phyloP scores from a whole-genome alignment of 179 eudicot genomes.

The Carnegiea gigantea region DNA sequence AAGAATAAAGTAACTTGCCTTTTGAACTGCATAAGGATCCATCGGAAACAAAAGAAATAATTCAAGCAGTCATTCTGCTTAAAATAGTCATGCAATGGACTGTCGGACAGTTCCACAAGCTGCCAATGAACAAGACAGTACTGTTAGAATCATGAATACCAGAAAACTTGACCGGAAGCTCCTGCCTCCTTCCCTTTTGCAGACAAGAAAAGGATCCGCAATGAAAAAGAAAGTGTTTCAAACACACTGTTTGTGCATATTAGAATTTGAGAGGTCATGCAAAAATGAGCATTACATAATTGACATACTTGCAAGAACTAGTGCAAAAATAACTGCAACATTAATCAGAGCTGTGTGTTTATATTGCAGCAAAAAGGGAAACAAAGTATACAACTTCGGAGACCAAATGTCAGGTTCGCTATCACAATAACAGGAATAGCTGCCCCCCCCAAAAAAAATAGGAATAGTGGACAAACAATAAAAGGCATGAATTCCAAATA shows the following conservation, averaged over 20 bases:
- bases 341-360: not conserved
- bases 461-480: not conserved
- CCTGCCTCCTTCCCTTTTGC: not conserved
- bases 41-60: slow-evolving; percentile 96
- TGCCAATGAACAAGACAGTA: slow-evolving; percentile 33
- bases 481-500: not conserved
- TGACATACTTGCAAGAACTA: not conserved
- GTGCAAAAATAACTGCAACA: not conserved
- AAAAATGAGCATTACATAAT: not conserved
- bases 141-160: slow-evolving; percentile 19
- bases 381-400: not conserved
- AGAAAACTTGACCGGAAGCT: not conserved
- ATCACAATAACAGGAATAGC: not conserved
- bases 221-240: not conserved
- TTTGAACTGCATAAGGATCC: slow-evolving; percentile 93
- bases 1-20: slow-evolving; percentile 45
- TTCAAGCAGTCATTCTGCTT: slow-evolving; percentile 86
- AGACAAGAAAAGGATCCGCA: slow-evolving; percentile 6
- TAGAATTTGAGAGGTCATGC: not conserved
- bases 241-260: not conserved
- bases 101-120: slow-evolving; percentile 87
- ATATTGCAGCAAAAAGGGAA: too few species aligned
- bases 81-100: slow-evolving; percentile 78
- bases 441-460: too few species aligned
- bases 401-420: not conserved